Evolutionary conservation across 192 early-diverging fungal genomes (phyloP), one percentile per base, ranked within the genome.

Genomic region (Entomortierella beljakovae): DNA sequence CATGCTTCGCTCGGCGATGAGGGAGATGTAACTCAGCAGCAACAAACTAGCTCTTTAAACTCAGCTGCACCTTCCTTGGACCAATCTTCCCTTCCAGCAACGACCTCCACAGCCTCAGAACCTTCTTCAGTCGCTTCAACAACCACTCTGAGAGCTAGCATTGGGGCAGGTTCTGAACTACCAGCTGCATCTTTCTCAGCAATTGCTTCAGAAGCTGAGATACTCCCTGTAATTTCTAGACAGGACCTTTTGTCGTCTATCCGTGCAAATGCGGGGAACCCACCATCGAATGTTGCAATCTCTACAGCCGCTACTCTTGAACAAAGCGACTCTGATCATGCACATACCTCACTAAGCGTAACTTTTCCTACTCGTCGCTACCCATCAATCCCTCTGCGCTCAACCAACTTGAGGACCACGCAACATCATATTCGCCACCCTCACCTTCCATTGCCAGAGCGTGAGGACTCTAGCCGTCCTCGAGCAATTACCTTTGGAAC

Each of bases 401-500:
- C 54, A 15, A 26, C 57, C 38, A 40, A 53, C 22, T 34, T 61
- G 10, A 48, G 52, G 53, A 35, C 57, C 29, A 40, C 28, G 23
- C 72, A 51, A 7, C 63, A 59, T 2, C 64, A 57, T 51, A 54
- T 13, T 48, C 66, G 29, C 1, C 59, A 33, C 13, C 18, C 33
- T 0, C 61, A 32, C 20, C 61, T 55, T 25, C 68, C 59, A 13
- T 51, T 55, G 22, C 68, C 61, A 1, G 71, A 71, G 32, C 71
- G 70, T 6, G 70, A 71, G 26, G 70, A 74, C 20, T 61, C 71
- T 5, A 68, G 64, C 31, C 64, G 62, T 26, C 57, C 62, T n/a
- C 64, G 70, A 4, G 28, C 66, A 22, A 72, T 81, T 29, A 81
- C 79, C 10, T 72, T 73, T 54, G 70, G 69, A 15, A 67, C 79